These are phyloP conservation scores for Cryphonectria naterciae DNA, from an alignment of 2,329 filamentous ascomycete species.

Conservation along the genomic window DNA sequence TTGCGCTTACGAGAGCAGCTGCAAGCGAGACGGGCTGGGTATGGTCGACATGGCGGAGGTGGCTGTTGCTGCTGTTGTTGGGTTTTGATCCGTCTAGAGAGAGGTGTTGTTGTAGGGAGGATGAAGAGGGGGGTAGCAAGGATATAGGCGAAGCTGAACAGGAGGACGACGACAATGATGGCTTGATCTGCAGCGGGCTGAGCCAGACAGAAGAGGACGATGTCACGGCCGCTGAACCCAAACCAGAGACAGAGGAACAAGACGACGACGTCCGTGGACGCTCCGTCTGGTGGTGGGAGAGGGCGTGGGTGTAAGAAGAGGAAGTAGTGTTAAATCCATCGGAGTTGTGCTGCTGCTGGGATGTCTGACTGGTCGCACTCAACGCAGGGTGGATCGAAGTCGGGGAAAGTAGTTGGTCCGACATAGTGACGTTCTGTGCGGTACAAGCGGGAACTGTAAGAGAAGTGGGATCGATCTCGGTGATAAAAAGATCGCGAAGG, in stretches of 20 bases:
- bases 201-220: slow-evolving; percentile 28
- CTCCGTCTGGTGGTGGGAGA: slow-evolving; percentile 32
- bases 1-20: slow-evolving; percentile 29
- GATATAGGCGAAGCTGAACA: slow-evolving; percentile 20
- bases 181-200: not conserved
- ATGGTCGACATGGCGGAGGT: slow-evolving; percentile 29
- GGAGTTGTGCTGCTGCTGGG: slow-evolving; percentile 34
- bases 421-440: slow-evolving; percentile 37
- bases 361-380: slow-evolving; percentile 36
- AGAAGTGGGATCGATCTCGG: not conserved
- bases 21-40: slow-evolving; percentile 25
- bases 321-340: slow-evolving; percentile 31
- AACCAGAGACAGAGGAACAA: slow-evolving; percentile 15
- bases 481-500: not conserved
- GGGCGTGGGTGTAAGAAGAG: slow-evolving; percentile 31
- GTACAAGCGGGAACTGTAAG: not conserved
- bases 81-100: slow-evolving; percentile 21
- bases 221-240: slow-evolving; percentile 28
- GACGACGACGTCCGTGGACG: slow-evolving; percentile 33
- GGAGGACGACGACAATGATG: slow-evolving; percentile 22
- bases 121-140: slow-evolving; percentile 15
- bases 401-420: slow-evolving; percentile 47
- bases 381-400: slow-evolving; percentile 56
- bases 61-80: slow-evolving; percentile 9
- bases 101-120: slow-evolving; percentile 9